These are phyloP conservation scores for Yamadazyma triangularis DNA, from an alignment of 1,139 yeast genomes.

Conservation along the genomic window DNA sequence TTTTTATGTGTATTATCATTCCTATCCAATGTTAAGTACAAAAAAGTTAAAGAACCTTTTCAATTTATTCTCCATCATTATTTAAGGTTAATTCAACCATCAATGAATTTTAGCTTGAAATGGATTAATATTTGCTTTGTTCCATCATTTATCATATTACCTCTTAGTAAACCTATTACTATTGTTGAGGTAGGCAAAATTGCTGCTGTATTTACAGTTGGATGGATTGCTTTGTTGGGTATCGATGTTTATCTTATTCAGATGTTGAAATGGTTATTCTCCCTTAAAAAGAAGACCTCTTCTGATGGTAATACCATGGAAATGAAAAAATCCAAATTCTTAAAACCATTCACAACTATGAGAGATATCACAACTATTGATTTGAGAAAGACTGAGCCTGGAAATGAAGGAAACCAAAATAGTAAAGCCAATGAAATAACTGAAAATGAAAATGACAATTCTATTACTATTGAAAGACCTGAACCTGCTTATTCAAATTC, in stretches of 20 bases:
- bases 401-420: constrained; percentile 9
- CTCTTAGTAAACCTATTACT: constrained; percentile 59
- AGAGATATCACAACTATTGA: constrained; percentile 31
- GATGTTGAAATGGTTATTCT: constrained; percentile 22
- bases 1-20: constrained; percentile 35
- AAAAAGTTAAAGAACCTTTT: constrained; percentile 1
- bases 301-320: constrained; percentile 4
- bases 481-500: constrained; percentile 16
- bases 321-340: constrained; percentile 1
- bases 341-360: constrained; percentile 20
- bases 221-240: constrained; percentile 51
- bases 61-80: constrained; percentile 18
- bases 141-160: constrained; percentile 70
- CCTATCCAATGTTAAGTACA: constrained; percentile 10
- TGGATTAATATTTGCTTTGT: constrained; percentile 81
- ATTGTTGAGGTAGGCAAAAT: constrained; percentile 68
- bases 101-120: constrained; percentile 63
- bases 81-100: constrained; percentile 51
- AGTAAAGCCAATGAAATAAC: not conserved
- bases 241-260: constrained; percentile 38
- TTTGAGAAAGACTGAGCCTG: constrained; percentile 15
- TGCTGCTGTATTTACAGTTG: constrained; percentile 67
- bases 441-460: constrained; percentile 13
- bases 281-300: constrained; percentile 7
- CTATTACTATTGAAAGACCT: constrained; percentile 15